phyloP scores from a whole-genome alignment of 2,329 filamentous ascomycete genomes.

The Trichoderma hamatum region DNA sequence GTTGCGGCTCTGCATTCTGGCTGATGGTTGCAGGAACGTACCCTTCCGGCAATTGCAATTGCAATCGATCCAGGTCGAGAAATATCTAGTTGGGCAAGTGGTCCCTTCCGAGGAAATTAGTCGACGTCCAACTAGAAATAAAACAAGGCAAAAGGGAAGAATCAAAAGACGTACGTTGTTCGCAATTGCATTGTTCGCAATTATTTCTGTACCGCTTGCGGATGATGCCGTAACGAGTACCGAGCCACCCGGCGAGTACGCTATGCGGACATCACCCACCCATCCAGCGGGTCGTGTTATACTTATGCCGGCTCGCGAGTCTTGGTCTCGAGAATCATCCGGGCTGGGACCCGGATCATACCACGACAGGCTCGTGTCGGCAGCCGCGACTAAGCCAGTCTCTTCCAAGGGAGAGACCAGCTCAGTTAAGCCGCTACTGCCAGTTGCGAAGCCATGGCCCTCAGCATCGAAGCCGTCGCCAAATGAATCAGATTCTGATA shows the following conservation, averaged over 20 bases:
- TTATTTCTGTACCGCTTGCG: not conserved
- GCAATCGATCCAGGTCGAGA: slow-evolving; percentile 25
- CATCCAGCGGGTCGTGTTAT: not conserved
- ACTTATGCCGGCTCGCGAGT: not conserved
- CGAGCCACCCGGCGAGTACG: slow-evolving; percentile 1
- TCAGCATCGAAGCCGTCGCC: not conserved
- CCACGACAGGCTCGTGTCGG: slow-evolving; percentile 1
- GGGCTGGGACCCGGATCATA: slow-evolving; percentile 16
- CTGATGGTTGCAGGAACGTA: slow-evolving; percentile 24
- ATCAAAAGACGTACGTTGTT: slow-evolving; percentile 30
- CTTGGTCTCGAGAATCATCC: not conserved
- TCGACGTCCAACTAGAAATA: not conserved
- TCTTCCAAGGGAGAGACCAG: slow-evolving; percentile 9
- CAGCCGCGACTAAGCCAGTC: not conserved
- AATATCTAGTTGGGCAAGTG: slow-evolving; percentile 24
- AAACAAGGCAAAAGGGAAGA: not conserved
- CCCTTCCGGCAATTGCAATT: slow-evolving; percentile 28
- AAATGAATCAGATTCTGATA: not conserved
- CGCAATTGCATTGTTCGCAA: slow-evolving; percentile 29
- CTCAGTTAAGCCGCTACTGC: slow-evolving; percentile 12
- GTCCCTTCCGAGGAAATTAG: slow-evolving; percentile 32
- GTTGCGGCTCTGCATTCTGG: slow-evolving; percentile 9
- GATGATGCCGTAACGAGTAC: not conserved
- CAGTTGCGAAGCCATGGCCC: not conserved
- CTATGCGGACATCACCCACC: slow-evolving; percentile 7